Conservation (phyloP, 2,329 filamentous ascomycete genomes). For the Xylariales sp. region DNA sequence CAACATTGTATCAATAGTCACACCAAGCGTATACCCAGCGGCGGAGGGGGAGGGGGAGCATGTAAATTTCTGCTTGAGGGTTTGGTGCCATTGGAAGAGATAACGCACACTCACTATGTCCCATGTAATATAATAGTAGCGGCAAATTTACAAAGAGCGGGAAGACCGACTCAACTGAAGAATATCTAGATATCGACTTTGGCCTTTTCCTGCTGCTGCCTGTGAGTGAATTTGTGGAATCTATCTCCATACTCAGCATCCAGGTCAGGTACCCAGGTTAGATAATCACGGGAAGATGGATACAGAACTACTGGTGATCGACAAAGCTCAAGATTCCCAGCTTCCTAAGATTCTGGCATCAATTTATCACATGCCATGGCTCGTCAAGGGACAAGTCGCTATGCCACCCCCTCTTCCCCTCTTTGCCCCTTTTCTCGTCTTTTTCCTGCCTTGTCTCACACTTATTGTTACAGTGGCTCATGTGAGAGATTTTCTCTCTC, state of each 20-base stretch:
- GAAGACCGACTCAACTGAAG: slow-evolving; percentile 5
- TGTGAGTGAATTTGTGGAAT: neutral
- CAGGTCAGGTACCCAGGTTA: neutral
- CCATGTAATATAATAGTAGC: slow-evolving; percentile 47
- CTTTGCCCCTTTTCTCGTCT: neutral
- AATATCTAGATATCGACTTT: neutral
- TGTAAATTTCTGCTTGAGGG: slow-evolving; percentile 11
- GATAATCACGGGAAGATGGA: slow-evolving; percentile 1
- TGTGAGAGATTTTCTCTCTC: slow-evolving; percentile 14
- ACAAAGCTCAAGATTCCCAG: slow-evolving; percentile 12
- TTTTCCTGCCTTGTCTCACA: slow-evolving; percentile 15
- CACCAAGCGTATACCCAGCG: slow-evolving; percentile 33
- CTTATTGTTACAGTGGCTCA: slow-evolving; percentile 15
- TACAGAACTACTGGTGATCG: neutral
- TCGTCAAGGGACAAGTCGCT: slow-evolving; percentile 2
- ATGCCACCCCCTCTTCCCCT: slow-evolving; percentile 2
- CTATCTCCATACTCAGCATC: neutral
- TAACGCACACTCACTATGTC: slow-evolving; percentile 45
- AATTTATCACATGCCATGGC: slow-evolving; percentile 23
- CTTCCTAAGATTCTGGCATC: slow-evolving; percentile 6
- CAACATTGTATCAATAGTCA: slow-evolving; percentile 37
- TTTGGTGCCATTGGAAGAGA: slow-evolving; percentile 29
- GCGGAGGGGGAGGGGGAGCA: slow-evolving; percentile 27
- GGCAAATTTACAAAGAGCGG: slow-evolving; percentile 23
- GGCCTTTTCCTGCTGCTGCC: no score